Conservation (phyloP, 495 filamentous ascomycete species). For the Articulospora tetracladia region DNA sequence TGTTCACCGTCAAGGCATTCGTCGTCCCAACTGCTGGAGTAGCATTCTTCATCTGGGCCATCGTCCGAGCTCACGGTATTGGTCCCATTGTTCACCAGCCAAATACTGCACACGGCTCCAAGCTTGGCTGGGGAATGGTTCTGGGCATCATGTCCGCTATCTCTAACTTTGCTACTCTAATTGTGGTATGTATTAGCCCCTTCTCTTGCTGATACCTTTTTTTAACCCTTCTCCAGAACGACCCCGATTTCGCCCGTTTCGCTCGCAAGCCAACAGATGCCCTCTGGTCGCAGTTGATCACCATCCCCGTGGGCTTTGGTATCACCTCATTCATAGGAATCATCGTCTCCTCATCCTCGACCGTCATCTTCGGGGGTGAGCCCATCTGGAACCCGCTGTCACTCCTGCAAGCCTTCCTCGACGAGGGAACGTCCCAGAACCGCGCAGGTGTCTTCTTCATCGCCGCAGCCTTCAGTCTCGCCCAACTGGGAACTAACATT, state of each 20-base stretch:
- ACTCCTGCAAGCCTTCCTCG: conserved; percentile 68
- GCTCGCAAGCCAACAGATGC: conserved; percentile 76
- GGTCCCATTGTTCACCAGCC: conserved; percentile 81
- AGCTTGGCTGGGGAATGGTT: conserved; percentile 76
- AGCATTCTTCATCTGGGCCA: conserved; percentile 87
- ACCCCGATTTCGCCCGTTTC: conserved; percentile 89
- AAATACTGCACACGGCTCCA: conserved; percentile 58
- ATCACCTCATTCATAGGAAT: conserved; percentile 92
- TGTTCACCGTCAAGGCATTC: conserved; percentile 89
- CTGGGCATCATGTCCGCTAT: conserved; percentile 84
- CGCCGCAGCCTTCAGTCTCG: conserved; percentile 73
- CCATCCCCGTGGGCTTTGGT: conserved; percentile 83
- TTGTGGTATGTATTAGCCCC: conserved; percentile 23
- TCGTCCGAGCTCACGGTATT: conserved; percentile 76
- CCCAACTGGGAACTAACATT: conserved; percentile 86
- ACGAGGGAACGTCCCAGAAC: conserved; percentile 64
- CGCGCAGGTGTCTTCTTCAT: conserved; percentile 92
- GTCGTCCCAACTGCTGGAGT: conserved; percentile 82
- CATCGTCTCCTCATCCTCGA: conserved; percentile 82
- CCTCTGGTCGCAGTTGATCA: conserved; percentile 83
- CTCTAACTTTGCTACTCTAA: conserved; percentile 86
- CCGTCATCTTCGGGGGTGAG: conserved; percentile 66
- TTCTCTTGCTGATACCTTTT: background rate
- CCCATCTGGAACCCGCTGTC: conserved; percentile 86
- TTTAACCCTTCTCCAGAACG: conserved; percentile 40